Conservation (phyloP, 1,139 yeast genomes). For the Pichia sp. region DNA sequence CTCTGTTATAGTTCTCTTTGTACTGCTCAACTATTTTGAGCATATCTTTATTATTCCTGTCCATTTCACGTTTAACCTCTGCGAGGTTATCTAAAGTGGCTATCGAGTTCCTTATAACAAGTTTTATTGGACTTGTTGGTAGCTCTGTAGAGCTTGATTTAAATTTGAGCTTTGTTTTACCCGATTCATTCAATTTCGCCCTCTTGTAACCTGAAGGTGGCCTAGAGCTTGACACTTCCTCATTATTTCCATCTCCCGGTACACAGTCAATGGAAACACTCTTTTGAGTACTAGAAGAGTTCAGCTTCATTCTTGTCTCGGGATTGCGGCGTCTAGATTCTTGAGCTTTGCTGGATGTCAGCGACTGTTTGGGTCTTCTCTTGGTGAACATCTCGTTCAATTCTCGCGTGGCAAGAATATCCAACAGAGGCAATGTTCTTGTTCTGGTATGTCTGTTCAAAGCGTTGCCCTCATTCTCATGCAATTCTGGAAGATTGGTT, state of each 20-base stretch:
- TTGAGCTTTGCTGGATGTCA: neutral
- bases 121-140: neutral
- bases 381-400: constrained; percentile 10
- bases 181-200: neutral
- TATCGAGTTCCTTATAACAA: neutral
- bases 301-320: neutral
- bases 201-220: too few relatives aligned
- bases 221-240: too few relatives aligned
- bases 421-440: constrained; percentile 5
- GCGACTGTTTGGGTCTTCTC: constrained; percentile 11
- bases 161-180: neutral
- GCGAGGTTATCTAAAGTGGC: constrained; percentile 7
- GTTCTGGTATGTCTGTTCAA: constrained; percentile 5
- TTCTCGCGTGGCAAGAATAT: constrained; percentile 9
- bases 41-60: constrained; percentile 7
- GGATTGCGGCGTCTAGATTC: neutral
- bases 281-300: neutral
- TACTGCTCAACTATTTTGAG: constrained; percentile 4
- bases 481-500: neutral
- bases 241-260: neutral
- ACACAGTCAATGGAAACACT: neutral
- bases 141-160: neutral
- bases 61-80: constrained; percentile 2
- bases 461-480: neutral
- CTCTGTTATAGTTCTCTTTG: constrained; percentile 6